Evolutionary conservation across 768 basidiomycete species (phyloP).

Genomic region (Macrolepiota albuminosa): DNA sequence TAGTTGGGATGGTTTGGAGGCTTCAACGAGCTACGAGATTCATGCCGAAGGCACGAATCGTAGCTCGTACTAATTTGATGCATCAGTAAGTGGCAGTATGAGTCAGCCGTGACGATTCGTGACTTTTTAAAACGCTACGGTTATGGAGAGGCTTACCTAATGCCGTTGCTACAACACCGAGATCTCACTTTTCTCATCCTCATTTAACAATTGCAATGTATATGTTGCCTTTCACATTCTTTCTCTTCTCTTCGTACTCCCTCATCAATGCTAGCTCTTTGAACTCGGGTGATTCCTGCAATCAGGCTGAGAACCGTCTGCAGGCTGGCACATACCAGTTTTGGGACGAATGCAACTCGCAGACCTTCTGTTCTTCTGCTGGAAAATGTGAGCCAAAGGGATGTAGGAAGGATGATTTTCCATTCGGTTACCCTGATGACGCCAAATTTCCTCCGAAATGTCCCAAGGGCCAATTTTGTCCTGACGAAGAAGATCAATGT

Average conservation of each 20-base stretch:
- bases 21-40: no score
- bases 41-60: no score
- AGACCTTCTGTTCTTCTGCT: conserved; percentile 56
- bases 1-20: no score
- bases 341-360: conserved; percentile 69
- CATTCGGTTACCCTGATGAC: conserved; percentile 56
- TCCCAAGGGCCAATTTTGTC: conserved; percentile 64
- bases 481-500: conserved; percentile 76
- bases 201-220: conserved; percentile 5
- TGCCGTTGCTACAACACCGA: neutral
- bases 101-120: no score
- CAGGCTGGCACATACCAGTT: conserved; percentile 78
- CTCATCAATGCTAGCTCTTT: conserved; percentile 43
- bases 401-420: conserved; percentile 74
- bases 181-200: neutral
- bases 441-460: conserved; percentile 58
- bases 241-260: conserved; percentile 42
- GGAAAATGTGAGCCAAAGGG: conserved; percentile 57
- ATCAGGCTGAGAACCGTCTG: conserved; percentile 56
- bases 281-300: conserved; percentile 43
- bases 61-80: no score
- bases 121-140: no score
- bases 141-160: neutral
- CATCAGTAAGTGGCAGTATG: no score
- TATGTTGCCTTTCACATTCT: conserved; percentile 42